A percentile compares a stretch with the other conserved stretches of the same genome.
Conservation (phyloP, 139 green algal species). For the Deuterostichococcus epilithicus region DNA sequence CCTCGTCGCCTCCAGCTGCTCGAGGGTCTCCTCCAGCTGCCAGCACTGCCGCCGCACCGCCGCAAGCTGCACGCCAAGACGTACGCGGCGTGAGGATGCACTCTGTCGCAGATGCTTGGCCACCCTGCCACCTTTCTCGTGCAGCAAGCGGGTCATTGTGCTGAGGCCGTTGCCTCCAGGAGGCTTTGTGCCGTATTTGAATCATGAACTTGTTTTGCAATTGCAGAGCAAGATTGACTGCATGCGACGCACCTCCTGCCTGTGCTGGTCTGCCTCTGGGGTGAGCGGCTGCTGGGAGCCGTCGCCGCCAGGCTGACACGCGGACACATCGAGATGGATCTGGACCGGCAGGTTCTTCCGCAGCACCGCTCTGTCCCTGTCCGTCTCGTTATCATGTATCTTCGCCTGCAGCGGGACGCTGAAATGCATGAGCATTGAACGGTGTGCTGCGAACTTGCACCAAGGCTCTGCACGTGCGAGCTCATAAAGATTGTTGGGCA, state of each 20-base stretch:
- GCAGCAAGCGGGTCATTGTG: no score
- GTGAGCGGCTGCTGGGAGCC: not conserved
- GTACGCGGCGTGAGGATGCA: no score
- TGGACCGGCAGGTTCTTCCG: not conserved
- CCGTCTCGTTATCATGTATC: not conserved
- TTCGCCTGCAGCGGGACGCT: no score
- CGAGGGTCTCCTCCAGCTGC: not conserved
- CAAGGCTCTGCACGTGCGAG: no score
- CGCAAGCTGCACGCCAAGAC: not conserved
- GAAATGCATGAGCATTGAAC: no score
- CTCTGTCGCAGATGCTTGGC: no score
- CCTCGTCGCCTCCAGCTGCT: not conserved
- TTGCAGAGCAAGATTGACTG: no score
- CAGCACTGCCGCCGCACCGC: not conserved
- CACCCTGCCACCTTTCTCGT: no score
- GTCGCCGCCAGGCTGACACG: not conserved
- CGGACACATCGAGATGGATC: not conserved
- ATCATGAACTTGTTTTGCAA: no score
- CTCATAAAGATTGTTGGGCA: no score
- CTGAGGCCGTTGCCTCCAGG: no score
- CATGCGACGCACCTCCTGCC: not conserved
- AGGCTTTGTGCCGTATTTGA: no score
- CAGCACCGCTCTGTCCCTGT: not conserved
- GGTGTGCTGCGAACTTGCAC: not conserved
- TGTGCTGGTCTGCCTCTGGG: not conserved